Conservation (phyloP, 148 eudicot species). For the Arctostaphylos glauca region DNA sequence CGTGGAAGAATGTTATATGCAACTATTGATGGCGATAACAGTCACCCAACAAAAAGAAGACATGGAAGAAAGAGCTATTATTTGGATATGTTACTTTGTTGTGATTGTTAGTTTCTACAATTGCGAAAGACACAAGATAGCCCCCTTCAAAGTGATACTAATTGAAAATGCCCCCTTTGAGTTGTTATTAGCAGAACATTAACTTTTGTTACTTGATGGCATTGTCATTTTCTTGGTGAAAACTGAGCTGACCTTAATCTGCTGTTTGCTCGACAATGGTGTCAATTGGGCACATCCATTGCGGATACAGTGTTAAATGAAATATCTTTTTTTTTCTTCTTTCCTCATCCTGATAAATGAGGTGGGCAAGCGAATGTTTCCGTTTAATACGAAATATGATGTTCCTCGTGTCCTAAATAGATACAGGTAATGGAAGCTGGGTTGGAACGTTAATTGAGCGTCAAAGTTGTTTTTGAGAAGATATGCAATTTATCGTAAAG, state of each 20-base stretch:
- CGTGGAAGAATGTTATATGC: too few species aligned
- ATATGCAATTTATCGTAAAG: background rate
- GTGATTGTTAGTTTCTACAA: background rate
- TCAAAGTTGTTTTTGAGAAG: background rate
- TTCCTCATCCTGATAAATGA: too few species aligned
- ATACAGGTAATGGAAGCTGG: background rate
- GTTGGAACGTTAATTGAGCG: background rate
- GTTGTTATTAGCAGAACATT: background rate
- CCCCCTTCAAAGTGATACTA: background rate
- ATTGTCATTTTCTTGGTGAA: background rate
- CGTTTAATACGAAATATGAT: background rate
- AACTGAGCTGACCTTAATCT: too few species aligned
- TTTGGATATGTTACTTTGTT: background rate
- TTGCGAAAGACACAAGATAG: background rate
- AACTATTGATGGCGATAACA: background rate
- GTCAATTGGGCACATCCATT: too few species aligned
- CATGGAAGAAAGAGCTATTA: background rate
- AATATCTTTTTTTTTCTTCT: background rate
- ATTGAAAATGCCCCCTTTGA: background rate
- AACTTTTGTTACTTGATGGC: background rate
- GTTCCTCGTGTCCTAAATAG: background rate
- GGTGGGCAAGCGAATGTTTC: background rate
- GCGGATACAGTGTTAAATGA: too few species aligned
- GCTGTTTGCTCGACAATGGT: too few species aligned
- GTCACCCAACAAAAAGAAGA: background rate